Evolutionary conservation across 805 yeast genomes (phyloP).

Genomic region (Hanseniaspora clermontiae): DNA sequence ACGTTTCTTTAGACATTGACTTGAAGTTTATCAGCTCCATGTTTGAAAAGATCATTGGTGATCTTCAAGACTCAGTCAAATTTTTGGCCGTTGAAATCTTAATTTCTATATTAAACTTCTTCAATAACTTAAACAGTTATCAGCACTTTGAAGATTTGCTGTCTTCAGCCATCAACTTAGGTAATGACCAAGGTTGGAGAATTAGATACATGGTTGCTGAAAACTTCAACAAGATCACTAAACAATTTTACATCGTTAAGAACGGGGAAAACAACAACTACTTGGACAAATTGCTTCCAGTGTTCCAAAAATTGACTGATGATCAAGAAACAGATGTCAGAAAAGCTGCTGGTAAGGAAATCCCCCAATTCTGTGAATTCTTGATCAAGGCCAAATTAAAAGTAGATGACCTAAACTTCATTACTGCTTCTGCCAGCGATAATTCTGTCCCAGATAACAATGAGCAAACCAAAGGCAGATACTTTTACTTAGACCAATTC

Average conservation of each 20-base stretch:
- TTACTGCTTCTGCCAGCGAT: neutral
- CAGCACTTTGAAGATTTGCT: slow-evolving; percentile 53
- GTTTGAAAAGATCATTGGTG: slow-evolving; percentile 66
- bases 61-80: slow-evolving; percentile 90
- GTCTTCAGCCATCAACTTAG: slow-evolving; percentile 53
- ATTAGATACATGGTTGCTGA: slow-evolving; percentile 98
- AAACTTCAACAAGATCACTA: slow-evolving; percentile 62
- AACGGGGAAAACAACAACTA: slow-evolving; percentile 36
- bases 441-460: neutral
- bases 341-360: slow-evolving; percentile 83
- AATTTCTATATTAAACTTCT: slow-evolving; percentile 63
- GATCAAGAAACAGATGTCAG: slow-evolving; percentile 96
- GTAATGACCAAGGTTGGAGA: slow-evolving; percentile 91
- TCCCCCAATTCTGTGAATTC: slow-evolving; percentile 58
- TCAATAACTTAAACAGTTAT: slow-evolving; percentile 44
- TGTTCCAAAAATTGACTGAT: slow-evolving; percentile 64
- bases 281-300: slow-evolving; percentile 34
- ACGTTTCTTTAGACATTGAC: slow-evolving; percentile 41
- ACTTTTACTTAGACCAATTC: slow-evolving; percentile 51
- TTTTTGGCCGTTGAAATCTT: slow-evolving; percentile 79
- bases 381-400: slow-evolving; percentile 22
- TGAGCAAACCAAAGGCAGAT: slow-evolving; percentile 17
- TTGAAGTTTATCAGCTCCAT: slow-evolving; percentile 70
- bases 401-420: neutral
- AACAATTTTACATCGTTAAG: slow-evolving; percentile 39